Evolutionary conservation across 768 basidiomycete species (phyloP), one percentile per base, ranked within the genome.

Genomic region (Pisolithus orientalis): DNA sequence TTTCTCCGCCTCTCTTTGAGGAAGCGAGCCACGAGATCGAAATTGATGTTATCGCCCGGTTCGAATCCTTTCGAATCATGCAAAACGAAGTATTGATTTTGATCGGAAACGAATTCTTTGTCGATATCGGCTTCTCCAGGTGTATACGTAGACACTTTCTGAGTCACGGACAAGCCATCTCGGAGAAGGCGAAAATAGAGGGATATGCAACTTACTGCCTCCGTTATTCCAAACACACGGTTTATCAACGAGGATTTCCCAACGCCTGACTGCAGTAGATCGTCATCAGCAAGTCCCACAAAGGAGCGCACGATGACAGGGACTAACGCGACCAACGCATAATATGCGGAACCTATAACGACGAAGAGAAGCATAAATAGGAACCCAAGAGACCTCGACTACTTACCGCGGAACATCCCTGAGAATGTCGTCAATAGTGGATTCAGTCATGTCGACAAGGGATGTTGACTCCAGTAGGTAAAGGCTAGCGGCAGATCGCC

Each of bases 41-140:
- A 37, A 3, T 54, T n/a, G 9, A 58, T 8, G 21, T 37, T 59
- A 40, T 29, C 29, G 13, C 57, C 57, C 6, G 58, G 53, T 47
- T 58, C 57, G 17, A 58, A 58, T 10, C 57, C 57, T 50, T 39
- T 27, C 21, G 53, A 59, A 34, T 59, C 47, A 14, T 58, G 57
- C n/a, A 58, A 48, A 32, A 58, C 45, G 44, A 59, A 51, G 10
- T 38, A 44, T 5, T 42, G 17, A n/a, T 58, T 58, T n/a, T 47
- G 34, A 7, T 0, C 0, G 3, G 57, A 59, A 31, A 47, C 43
- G 9, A 54, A 42, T 39, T 47, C 56, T 10, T 1, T 17, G 4
- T 58, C 27, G 39, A 59, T 58, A 16, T 47, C n/a, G 5, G 52
- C 57, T 6, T 59, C 39, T 16, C 57, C 57, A 4, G 24, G 48